A percentile compares a stretch with the other conserved stretches of the same genome.
phyloP scores from a whole-genome alignment of 805 yeast genomes.

The Starmera caribaea region DNA sequence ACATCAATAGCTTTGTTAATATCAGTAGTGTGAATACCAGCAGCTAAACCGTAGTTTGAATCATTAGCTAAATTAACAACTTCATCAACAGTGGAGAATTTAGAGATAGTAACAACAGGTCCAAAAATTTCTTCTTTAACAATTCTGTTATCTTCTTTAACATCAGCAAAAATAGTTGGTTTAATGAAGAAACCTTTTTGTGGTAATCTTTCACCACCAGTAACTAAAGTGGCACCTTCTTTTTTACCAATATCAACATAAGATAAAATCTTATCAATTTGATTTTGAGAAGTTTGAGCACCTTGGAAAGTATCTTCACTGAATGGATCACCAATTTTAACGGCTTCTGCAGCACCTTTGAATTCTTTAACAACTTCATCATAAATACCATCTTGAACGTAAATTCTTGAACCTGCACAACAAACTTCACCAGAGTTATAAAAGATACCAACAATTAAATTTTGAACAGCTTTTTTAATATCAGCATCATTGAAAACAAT shows the following conservation, averaged over 20 bases:
- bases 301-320: conserved; percentile 76
- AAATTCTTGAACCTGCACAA: conserved; percentile 88
- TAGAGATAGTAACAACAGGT: conserved; percentile 79
- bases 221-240: conserved; percentile 72
- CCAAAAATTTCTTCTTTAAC: conserved; percentile 82
- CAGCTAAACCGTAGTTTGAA: conserved; percentile 79
- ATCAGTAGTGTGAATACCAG: conserved; percentile 78
- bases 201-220: conserved; percentile 60
- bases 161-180: conserved; percentile 72
- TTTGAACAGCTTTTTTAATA: conserved; percentile 62
- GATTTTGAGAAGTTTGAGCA: conserved; percentile 80
- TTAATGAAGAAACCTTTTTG: conserved; percentile 58
- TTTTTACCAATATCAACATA: conserved; percentile 69
- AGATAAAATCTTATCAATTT: conserved; percentile 65
- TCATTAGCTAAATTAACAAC: conserved; percentile 72
- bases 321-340: conserved; percentile 80
- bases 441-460: conserved; percentile 75
- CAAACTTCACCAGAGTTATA: conserved; percentile 95
- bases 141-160: conserved; percentile 54
- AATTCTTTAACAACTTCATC: conserved; percentile 63
- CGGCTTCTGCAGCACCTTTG: conserved; percentile 38
- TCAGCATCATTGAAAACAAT: conserved; percentile 83
- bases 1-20: conserved; percentile 69
- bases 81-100: conserved; percentile 77
- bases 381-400: conserved; percentile 77